These are phyloP conservation scores for Mycena floridula DNA, from an alignment of 768 basidiomycete genomes.

Conservation along the genomic window DNA sequence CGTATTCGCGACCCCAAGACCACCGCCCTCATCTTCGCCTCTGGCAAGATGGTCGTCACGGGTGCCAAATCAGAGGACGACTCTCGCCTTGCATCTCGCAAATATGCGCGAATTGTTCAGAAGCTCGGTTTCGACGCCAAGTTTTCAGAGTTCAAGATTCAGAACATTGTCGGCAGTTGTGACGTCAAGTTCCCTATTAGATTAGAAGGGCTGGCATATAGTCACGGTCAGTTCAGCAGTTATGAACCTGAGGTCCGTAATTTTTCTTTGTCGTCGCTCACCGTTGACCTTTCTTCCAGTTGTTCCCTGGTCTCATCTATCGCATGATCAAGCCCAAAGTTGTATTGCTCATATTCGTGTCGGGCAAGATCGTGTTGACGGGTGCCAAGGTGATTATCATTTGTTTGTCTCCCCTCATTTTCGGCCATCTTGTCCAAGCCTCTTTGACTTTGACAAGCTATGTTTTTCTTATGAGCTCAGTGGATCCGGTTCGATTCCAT, in stretches of 20 bases:
- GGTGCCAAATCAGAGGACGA: constrained; percentile 99
- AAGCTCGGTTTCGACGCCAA: constrained; percentile 99
- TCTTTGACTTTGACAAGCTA: constrained; percentile 9
- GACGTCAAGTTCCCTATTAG: constrained; percentile 99
- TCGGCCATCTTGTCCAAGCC: too few relatives aligned
- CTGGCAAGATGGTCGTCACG: constrained; percentile 99
- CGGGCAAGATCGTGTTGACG: constrained; percentile 97
- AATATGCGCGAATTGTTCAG: constrained; percentile 98
- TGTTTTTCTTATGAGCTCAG: background rate
- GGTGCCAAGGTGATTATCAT: constrained; percentile 84
- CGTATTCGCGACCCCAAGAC: constrained; percentile 99
- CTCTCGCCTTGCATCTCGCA: constrained; percentile 91
- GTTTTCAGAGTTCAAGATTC: constrained; percentile 99
- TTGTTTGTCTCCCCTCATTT: constrained; percentile 16
- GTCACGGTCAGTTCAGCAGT: constrained; percentile 95
- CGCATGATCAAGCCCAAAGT: constrained; percentile 99
- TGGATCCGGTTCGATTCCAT: constrained; percentile 9
- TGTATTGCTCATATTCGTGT: constrained; percentile 96
- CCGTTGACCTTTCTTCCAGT: constrained; percentile 36
- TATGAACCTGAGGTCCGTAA: constrained; percentile 91
- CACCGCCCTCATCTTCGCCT: constrained; percentile 98
- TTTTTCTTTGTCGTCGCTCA: background rate
- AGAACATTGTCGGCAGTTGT: constrained; percentile 97
- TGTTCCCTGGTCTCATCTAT: constrained; percentile 98
- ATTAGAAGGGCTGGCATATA: constrained; percentile 94